phyloP scores from a whole-genome alignment of 2,329 filamentous ascomycete genomes.

The Talaromyces sp. region DNA sequence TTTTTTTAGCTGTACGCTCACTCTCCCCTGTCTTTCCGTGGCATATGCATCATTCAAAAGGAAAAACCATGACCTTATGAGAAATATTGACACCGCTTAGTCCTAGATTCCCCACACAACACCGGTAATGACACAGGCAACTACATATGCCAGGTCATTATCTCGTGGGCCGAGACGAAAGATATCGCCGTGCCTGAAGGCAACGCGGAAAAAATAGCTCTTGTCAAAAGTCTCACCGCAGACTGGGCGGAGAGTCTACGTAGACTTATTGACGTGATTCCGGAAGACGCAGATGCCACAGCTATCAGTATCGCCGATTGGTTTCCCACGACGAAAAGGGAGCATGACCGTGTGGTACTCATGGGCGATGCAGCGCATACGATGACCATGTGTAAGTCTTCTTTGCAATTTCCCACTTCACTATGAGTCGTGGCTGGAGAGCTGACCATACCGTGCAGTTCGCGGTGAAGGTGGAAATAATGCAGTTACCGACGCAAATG shows the following conservation, averaged over 20 bases:
- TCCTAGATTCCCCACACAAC: slow-evolving; percentile 48
- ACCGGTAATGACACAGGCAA: slow-evolving; percentile 26
- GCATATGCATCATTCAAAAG: not conserved
- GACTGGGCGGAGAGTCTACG: slow-evolving; percentile 50
- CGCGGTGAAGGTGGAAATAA: slow-evolving; percentile 56
- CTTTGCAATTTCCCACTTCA: not conserved
- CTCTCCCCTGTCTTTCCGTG: too few species aligned
- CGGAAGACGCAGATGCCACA: slow-evolving; percentile 39
- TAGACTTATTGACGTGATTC: slow-evolving; percentile 37
- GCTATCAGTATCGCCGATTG: slow-evolving; percentile 47
- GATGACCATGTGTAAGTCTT: slow-evolving; percentile 56
- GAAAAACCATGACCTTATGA: not conserved
- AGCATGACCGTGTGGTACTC: slow-evolving; percentile 39
- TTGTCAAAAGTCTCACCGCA: slow-evolving; percentile 42
- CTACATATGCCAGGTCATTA: slow-evolving; percentile 47
- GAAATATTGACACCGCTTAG: slow-evolving; percentile 19
- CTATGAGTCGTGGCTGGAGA: not conserved
- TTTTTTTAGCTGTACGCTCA: slow-evolving; percentile 46
- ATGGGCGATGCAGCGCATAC: slow-evolving; percentile 54
- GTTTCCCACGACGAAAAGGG: slow-evolving; percentile 32
- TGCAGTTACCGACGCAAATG: slow-evolving; percentile 48
- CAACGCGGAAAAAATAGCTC: slow-evolving; percentile 32
- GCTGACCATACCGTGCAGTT: slow-evolving; percentile 30
- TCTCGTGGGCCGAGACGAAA: slow-evolving; percentile 45
- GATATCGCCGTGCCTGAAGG: slow-evolving; percentile 38